Percentiles rank a stretch among this genome's conserved stretches.
Evolutionary conservation across 2,329 filamentous ascomycete genomes (phyloP).

Genomic region (Gaeumannomyces tritici): DNA sequence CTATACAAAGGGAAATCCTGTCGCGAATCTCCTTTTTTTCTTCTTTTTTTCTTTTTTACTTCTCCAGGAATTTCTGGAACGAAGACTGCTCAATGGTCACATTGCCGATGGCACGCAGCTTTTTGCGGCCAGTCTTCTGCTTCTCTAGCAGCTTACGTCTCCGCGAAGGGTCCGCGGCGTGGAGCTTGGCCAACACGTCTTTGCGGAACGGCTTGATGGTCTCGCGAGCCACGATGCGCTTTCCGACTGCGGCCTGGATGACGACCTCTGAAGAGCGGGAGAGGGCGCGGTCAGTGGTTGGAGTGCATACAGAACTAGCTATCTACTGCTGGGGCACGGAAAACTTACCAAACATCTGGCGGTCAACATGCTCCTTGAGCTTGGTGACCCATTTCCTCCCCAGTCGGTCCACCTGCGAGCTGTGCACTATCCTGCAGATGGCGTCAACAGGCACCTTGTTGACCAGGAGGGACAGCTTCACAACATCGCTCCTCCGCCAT

Average conservation of each 20-base stretch:
- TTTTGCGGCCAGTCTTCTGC: constrained; percentile 92
- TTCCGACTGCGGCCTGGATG: constrained; percentile 83
- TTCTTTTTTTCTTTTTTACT: constrained; percentile 30
- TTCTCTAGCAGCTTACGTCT: constrained; percentile 85
- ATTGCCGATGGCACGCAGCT: constrained; percentile 73
- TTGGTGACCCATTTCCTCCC: constrained; percentile 85
- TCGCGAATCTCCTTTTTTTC: neutral
- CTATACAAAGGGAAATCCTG: neutral
- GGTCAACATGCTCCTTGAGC: constrained; percentile 93
- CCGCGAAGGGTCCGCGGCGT: constrained; percentile 78
- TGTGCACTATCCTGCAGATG: constrained; percentile 81
- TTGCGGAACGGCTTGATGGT: constrained; percentile 96
- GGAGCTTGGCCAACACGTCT: constrained; percentile 86
- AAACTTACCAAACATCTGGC: constrained; percentile 61
- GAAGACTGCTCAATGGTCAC: constrained; percentile 94
- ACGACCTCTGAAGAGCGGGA: constrained; percentile 55
- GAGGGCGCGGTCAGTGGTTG: neutral
- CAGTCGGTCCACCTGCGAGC: constrained; percentile 68
- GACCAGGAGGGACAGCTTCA: constrained; percentile 86
- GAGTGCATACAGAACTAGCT: neutral
- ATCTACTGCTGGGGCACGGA: neutral
- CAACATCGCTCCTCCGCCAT: constrained; percentile 69
- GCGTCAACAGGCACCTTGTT: constrained; percentile 93
- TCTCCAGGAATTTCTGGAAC: constrained; percentile 88
- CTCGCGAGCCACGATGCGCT: constrained; percentile 77